These are phyloP conservation scores for Kwoniella sp. DNA, from an alignment of 768 basidiomycete species.

Conservation along the genomic window DNA sequence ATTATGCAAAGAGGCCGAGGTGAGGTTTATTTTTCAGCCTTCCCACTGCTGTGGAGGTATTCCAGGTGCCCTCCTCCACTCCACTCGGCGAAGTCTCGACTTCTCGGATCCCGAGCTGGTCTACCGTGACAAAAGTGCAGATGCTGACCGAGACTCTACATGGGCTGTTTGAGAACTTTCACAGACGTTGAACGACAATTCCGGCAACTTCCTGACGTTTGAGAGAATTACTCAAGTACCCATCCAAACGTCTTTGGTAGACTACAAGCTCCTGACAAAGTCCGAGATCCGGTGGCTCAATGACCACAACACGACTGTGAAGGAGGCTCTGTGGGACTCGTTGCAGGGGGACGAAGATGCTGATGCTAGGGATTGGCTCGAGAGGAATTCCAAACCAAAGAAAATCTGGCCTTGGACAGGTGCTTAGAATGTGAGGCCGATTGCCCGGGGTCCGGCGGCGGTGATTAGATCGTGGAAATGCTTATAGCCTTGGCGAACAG, in stretches of 20 bases:
- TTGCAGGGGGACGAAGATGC: slow-evolving; percentile 41
- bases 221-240: slow-evolving; percentile 69
- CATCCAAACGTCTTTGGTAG: slow-evolving; percentile 87
- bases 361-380: slow-evolving; percentile 48
- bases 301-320: slow-evolving; percentile 55
- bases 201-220: slow-evolving; percentile 16
- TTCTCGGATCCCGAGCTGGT: no score
- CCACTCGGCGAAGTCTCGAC: background rate
- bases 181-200: slow-evolving; percentile 2
- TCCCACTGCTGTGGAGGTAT: background rate
- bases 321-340: slow-evolving; percentile 42
- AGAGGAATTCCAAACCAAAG: slow-evolving; percentile 37
- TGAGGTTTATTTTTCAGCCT: slow-evolving; percentile 57
- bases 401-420: slow-evolving; percentile 49
- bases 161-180: background rate
- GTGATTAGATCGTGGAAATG: no score
- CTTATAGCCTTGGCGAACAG: no score
- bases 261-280: slow-evolving; percentile 77
- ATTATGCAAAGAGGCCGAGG: slow-evolving; percentile 69
- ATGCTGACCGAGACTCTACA: background rate
- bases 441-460: no score
- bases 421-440: background rate
- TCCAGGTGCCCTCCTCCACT: no score
- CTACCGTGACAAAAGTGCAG: background rate
- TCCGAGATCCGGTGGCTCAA: slow-evolving; percentile 87